Evolutionary conservation across 768 basidiomycete genomes (phyloP).

Genomic region (Gymnopilus junonius): DNA sequence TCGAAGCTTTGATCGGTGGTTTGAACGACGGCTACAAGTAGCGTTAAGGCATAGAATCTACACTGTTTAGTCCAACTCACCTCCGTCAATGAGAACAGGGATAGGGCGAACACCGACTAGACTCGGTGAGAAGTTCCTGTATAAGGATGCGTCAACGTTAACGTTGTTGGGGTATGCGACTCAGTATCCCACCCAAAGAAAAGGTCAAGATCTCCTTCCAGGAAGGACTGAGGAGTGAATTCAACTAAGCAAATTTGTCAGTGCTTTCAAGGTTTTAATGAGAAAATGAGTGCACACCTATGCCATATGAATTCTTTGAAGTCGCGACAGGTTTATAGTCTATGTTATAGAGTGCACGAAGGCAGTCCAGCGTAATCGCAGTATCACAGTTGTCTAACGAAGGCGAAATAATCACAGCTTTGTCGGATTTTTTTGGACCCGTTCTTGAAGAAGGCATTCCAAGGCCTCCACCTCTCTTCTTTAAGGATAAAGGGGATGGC

Average conservation of each 20-base stretch:
- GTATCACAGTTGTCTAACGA: slow-evolving; percentile 29
- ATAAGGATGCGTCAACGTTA: neutral
- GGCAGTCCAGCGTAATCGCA: slow-evolving; percentile 33
- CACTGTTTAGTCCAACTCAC: slow-evolving; percentile 13
- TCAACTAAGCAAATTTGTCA: slow-evolving; percentile 18
- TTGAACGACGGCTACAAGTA: slow-evolving; percentile 46
- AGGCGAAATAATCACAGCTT: slow-evolving; percentile 26
- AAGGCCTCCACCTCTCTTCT: slow-evolving; percentile 27
- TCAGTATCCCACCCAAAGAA: slow-evolving; percentile 12
- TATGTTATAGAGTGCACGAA: slow-evolving; percentile 30
- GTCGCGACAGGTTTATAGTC: slow-evolving; percentile 31
- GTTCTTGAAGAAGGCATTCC: slow-evolving; percentile 23
- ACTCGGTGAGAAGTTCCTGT: slow-evolving; percentile 30
- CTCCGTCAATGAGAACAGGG: slow-evolving; percentile 38
- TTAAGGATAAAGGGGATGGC: slow-evolving; percentile 23
- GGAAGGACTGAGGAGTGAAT: slow-evolving; percentile 32
- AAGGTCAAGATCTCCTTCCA: slow-evolving; percentile 26
- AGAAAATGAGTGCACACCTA: slow-evolving; percentile 20
- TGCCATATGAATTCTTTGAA: slow-evolving; percentile 30
- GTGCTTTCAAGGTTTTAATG: neutral
- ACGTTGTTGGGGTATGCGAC: neutral
- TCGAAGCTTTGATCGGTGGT: slow-evolving; percentile 43
- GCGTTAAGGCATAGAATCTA: neutral
- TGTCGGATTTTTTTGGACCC: slow-evolving; percentile 30
- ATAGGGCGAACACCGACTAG: slow-evolving; percentile 40